Base-by-base conservation (phyloP, 2,329 filamentous ascomycete species). In the Rhexocercosporidium sp. region DNA sequence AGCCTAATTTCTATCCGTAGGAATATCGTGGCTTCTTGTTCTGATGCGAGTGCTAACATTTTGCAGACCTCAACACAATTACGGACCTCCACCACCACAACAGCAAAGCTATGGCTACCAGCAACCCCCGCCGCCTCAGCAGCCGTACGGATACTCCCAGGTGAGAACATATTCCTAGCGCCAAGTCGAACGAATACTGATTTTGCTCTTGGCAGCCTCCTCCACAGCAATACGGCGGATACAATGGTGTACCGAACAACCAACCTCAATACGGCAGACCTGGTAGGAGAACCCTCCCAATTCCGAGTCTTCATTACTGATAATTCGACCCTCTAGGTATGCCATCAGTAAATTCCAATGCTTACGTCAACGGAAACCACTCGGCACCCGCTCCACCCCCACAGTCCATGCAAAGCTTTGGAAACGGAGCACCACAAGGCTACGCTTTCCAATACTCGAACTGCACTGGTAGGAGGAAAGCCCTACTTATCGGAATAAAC, bases 381-480 rank as follows among this genome's bases (percentile, higher is more conserved):
- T 25, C 54, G 54, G 83, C 84, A 60, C 78, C 78, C 71, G 86
- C 82, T 9, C 92, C 92, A 60, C 84, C 89, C 1, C 86, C 90
- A 1, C 86, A 90, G 20, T 82, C 85, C 63, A 84, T 90, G 70
- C 92, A 94, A 77, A 83, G 86, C 69, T 96, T 96, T 76, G 92
- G 94, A 65, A 84, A 89, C 69, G 94, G 93, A 66, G 94, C 94
- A 16, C 94, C 94, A 20, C 85, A 88, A 70, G 86, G 85, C 74
- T 97, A 97, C 79, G 88, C 85, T 53, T 98, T 94, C 80, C 92
- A 95, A 79, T 97, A 97, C 80, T 97, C 94, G 56, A 91, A 91
- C 72, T 98, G 94, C 78, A 96, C 92, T 5, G 95, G 94, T 54
- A 88, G 90, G 74, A 85, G 94, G 77, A 97, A 97, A 82, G 95